Percentiles rank a stretch among this genome's conserved stretches.
These are phyloP conservation scores for Graphilbum sp. DNA, from an alignment of 2,329 filamentous ascomycete genomes.

Conservation along the genomic window DNA sequence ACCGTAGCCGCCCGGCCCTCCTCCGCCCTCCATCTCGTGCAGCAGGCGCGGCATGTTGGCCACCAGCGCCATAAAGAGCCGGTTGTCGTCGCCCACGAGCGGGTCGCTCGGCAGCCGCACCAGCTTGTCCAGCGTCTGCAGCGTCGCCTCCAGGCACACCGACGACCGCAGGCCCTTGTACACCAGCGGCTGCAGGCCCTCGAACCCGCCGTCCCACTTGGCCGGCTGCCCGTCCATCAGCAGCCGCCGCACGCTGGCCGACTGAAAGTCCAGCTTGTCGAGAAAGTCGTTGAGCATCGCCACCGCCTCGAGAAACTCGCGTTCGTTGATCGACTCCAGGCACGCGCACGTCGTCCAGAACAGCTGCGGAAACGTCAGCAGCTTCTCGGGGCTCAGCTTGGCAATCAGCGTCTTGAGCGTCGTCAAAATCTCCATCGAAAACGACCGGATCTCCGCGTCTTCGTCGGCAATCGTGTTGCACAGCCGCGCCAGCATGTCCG, in stretches of 20 bases:
- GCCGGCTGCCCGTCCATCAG: slow-evolving; percentile 65
- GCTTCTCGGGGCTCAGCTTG: slow-evolving; percentile 61
- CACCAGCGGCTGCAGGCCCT: slow-evolving; percentile 69
- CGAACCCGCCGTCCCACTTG: slow-evolving; percentile 79
- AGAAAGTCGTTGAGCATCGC: slow-evolving; percentile 83
- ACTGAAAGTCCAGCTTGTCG: slow-evolving; percentile 65
- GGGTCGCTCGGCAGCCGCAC: slow-evolving; percentile 63
- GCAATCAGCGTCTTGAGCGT: slow-evolving; percentile 84
- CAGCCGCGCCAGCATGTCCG: slow-evolving; percentile 86
- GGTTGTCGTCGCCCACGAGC: slow-evolving; percentile 66
- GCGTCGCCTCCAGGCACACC: slow-evolving; percentile 58
- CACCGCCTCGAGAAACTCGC: slow-evolving; percentile 80
- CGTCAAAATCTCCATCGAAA: slow-evolving; percentile 94
- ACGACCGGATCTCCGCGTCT: slow-evolving; percentile 84
- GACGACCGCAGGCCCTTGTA: slow-evolving; percentile 90
- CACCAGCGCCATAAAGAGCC: slow-evolving; percentile 71
- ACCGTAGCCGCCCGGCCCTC: slow-evolving; percentile 45
- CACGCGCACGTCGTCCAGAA: slow-evolving; percentile 98
- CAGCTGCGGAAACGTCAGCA: slow-evolving; percentile 81
- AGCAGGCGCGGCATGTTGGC: slow-evolving; percentile 86
- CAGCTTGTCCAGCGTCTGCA: slow-evolving; percentile 63
- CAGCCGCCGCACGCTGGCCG: slow-evolving; percentile 48
- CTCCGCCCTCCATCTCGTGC: slow-evolving; percentile 62
- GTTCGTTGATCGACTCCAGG: slow-evolving; percentile 89
- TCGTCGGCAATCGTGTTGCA: slow-evolving; percentile 97